These are phyloP conservation scores for Theobroma cacao DNA, from an alignment of 345 rosid genomes.

Conservation along the genomic window DNA sequence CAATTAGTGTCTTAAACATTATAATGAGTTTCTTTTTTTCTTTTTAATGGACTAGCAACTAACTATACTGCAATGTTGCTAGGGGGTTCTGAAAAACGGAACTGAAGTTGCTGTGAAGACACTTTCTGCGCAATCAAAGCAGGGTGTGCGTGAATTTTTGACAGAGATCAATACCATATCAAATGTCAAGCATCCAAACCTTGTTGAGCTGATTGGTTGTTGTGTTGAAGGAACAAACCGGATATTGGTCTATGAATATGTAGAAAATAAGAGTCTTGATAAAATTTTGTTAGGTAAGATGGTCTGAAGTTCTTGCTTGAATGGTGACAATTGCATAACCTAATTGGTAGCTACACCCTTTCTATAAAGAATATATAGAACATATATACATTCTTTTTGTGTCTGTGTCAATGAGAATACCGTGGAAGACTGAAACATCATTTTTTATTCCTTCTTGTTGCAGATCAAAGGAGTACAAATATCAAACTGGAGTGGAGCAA, in stretches of 20 bases:
- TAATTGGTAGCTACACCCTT: slow-evolving; percentile 50
- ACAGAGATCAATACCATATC: slow-evolving; percentile 73
- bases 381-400: neutral
- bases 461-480: slow-evolving; percentile 46
- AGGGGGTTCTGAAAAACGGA: slow-evolving; percentile 69
- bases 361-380: neutral
- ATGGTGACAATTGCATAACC: slow-evolving; percentile 15
- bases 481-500: slow-evolving; percentile 64
- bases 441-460: slow-evolving; percentile 9
- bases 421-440: neutral
- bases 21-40: neutral
- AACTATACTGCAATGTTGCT: neutral
- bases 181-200: slow-evolving; percentile 76
- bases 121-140: slow-evolving; percentile 71
- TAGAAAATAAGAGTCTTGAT: slow-evolving; percentile 83
- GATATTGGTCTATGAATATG: slow-evolving; percentile 81
- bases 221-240: slow-evolving; percentile 60
- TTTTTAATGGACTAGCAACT: neutral
- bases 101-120: slow-evolving; percentile 71
- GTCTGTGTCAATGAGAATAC: neutral
- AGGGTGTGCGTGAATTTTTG: slow-evolving; percentile 73
- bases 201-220: slow-evolving; percentile 84
- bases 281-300: slow-evolving; percentile 29
- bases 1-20: neutral
- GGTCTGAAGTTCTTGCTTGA: neutral